Percentiles rank a stretch among this genome's conserved stretches.
Evolutionary conservation across 2,329 filamentous ascomycete species (phyloP).

Genomic region (Sarocladium strictum): DNA sequence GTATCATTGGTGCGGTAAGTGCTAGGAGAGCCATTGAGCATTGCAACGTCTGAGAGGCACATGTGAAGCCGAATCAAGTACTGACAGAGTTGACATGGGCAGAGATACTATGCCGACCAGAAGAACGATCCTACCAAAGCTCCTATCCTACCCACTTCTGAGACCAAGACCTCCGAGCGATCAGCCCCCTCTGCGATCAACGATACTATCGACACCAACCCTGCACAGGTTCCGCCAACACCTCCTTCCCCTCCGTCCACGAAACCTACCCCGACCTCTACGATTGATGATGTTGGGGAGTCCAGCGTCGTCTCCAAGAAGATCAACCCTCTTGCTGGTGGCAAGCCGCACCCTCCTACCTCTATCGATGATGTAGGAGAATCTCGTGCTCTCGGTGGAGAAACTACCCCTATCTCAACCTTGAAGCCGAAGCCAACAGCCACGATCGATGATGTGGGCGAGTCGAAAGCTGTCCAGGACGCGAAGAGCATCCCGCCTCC

Average conservation of each 20-base stretch:
- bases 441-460: slow-evolving; percentile 17
- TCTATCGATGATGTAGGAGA: slow-evolving; percentile 16
- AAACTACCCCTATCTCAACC: slow-evolving; percentile 9
- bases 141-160: slow-evolving; percentile 46
- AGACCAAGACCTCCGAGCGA: slow-evolving; percentile 44
- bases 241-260: slow-evolving; percentile 29
- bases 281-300: slow-evolving; percentile 16
- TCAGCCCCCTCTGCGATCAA: slow-evolving; percentile 29
- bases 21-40: slow-evolving; percentile 27
- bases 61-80: no score
- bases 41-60: no score
- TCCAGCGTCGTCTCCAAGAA: slow-evolving; percentile 13
- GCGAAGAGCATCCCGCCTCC: slow-evolving; percentile 19
- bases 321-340: slow-evolving; percentile 12
- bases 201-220: slow-evolving; percentile 31
- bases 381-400: slow-evolving; percentile 10
- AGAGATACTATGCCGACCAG: slow-evolving; percentile 54
- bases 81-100: slow-evolving; percentile 23
- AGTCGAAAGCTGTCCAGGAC: slow-evolving; percentile 11
- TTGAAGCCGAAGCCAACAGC: slow-evolving; percentile 12
- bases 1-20: slow-evolving; percentile 25
- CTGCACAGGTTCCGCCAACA: slow-evolving; percentile 31
- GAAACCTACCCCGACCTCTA: slow-evolving; percentile 18
- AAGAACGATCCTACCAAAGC: slow-evolving; percentile 43
- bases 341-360: slow-evolving; percentile 23